These are phyloP conservation scores for Cystobasidium onofrii DNA, from an alignment of 768 basidiomycete genomes.

Conservation along the genomic window DNA sequence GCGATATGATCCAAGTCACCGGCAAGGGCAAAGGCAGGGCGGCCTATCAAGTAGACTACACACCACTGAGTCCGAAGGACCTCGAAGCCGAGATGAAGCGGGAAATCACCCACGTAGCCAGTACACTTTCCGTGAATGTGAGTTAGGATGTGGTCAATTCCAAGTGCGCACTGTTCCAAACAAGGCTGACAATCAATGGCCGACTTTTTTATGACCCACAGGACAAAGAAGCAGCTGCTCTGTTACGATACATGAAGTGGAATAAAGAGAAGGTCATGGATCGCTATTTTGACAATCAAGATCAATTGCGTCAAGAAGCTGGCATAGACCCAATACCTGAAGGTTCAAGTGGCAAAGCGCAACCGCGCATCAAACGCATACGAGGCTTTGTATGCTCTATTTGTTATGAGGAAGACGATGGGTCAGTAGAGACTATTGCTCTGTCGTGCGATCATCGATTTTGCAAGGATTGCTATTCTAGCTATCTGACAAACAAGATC, in stretches of 20 bases:
- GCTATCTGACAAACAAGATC: constrained; percentile 40
- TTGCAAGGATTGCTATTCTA: constrained; percentile 42
- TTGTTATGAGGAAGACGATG: constrained; percentile 71
- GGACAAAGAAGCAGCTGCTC: constrained; percentile 62
- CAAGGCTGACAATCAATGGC: constrained; percentile 12
- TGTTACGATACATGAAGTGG: constrained; percentile 80
- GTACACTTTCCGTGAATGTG: constrained; percentile 81
- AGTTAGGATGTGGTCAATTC: constrained; percentile 45
- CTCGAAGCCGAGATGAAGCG: constrained; percentile 69
- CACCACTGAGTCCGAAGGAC: constrained; percentile 61
- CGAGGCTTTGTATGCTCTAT: constrained; percentile 75
- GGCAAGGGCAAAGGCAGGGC: constrained; percentile 53
- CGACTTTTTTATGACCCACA: constrained; percentile 43
- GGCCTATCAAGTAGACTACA: constrained; percentile 77
- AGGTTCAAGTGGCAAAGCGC: constrained; percentile 38
- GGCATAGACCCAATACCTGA: constrained; percentile 52
- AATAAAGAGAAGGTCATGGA: constrained; percentile 94
- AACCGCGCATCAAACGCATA: constrained; percentile 46
- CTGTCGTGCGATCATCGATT: constrained; percentile 73
- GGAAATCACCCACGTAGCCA: constrained; percentile 77
- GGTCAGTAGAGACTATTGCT: constrained; percentile 55
- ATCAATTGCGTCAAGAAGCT: constrained; percentile 61
- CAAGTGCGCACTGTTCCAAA: neutral
- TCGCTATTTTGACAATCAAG: constrained; percentile 80
- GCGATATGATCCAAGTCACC: constrained; percentile 39